Base-by-base conservation (phyloP, 768 basidiomycete species). In the Cantharellus anzutake region DNA sequence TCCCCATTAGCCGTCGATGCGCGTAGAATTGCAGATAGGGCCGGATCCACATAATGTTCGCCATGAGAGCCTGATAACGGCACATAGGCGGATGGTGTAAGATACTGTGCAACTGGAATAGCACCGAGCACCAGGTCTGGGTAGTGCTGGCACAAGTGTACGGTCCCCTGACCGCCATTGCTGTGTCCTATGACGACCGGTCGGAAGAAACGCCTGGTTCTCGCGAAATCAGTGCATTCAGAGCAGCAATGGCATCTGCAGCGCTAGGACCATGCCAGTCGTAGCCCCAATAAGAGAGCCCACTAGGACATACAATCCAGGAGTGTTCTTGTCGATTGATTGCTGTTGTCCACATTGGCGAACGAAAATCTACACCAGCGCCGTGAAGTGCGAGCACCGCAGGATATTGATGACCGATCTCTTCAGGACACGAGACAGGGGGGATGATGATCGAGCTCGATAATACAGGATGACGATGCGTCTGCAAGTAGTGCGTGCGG, bases 251-350 rank as follows among this genome's bases (percentile, higher is more conserved):
- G 0, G 78, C 83, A 66, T 92, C 87, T 11, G 70, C 67, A 5
- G 82, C 74, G 65, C 86, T 89, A 3, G 82, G 81, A 0, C 90
- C 92, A 65, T 89, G 92, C 91, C 91, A 94, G 68, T 96, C 92
- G 51, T 92, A 74, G 0, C 91, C 91, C 91, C 91, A 94, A 37
- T 83, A 77, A 2, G 85, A 91, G 57, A 82, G 73, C 0, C 92
- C 91, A n/a, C 80, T 77, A 0, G 91, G 86, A n/a, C 84, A 70
- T 20, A 93, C 71, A 5, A 84, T 71, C 92, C 92, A 96, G 59
- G 78, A 82, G 4, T 71, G 70, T 35, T 71, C 65, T 60, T 81
- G 80, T 3, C 73, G 72, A 1, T 81, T 78, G 7, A 92, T 69
- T 0, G 84, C 75, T 14, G 80, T 74, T 0, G 71, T 67, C 85